phyloP scores from a whole-genome alignment of 192 early-diverging fungal genomes.

The Entomortierella chlamydospora region DNA sequence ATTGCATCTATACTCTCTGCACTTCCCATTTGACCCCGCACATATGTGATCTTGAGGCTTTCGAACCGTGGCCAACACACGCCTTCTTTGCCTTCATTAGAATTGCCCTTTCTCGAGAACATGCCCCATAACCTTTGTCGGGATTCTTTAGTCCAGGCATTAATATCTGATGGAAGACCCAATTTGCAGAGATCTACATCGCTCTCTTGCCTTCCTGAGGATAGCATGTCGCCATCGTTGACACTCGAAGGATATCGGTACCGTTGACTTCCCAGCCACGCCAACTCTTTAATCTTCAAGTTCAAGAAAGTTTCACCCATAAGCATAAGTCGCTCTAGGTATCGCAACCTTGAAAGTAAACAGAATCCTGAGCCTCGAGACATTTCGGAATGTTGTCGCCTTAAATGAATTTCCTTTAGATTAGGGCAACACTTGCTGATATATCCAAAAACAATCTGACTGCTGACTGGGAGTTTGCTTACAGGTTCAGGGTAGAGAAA shows the following conservation, averaged over 20 bases:
- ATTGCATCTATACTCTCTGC: too few relatives aligned
- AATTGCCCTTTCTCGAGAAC: neutral
- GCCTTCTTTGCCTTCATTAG: neutral
- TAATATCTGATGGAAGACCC: neutral
- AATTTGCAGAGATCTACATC: neutral
- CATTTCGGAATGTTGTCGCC: neutral
- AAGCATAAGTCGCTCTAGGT: neutral
- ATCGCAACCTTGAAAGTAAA: neutral
- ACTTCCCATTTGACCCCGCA: too few relatives aligned
- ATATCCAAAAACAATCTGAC: constrained; percentile 15
- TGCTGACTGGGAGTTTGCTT: neutral
- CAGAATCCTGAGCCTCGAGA: constrained; percentile 7
- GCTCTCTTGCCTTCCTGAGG: too few relatives aligned
- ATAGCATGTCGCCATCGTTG: too few relatives aligned
- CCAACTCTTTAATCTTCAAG: neutral
- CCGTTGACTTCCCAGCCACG: neutral
- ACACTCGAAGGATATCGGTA: neutral
- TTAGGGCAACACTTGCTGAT: constrained; percentile 9
- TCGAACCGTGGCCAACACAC: constrained; percentile 1
- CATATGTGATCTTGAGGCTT: neutral
- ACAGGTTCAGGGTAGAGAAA: neutral
- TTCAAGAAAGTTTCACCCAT: neutral
- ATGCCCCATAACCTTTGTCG: neutral
- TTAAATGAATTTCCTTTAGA: neutral
- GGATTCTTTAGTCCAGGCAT: neutral